Percentiles rank a stretch among this genome's conserved stretches.
Conservation (phyloP, 2,329 filamentous ascomycete species). For the Fusarium tjaetaba region DNA sequence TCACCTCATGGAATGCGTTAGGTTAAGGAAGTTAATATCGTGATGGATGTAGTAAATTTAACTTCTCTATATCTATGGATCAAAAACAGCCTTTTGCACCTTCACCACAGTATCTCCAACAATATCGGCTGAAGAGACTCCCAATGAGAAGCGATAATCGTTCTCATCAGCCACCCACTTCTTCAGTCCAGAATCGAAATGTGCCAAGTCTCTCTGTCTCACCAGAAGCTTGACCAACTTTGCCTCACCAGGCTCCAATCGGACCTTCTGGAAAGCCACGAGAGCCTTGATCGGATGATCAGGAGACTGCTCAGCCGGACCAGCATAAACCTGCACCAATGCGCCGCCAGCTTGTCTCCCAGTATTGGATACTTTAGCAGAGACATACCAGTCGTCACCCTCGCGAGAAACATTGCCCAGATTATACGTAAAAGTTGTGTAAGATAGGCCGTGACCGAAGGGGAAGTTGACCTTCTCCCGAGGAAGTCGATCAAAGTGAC, state of each 20-base stretch:
- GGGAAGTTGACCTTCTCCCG: constrained; percentile 66
- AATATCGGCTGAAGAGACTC: constrained; percentile 40
- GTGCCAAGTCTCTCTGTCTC: constrained; percentile 40
- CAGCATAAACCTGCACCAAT: constrained; percentile 64
- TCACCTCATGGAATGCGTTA: background rate
- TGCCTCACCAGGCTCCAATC: constrained; percentile 34
- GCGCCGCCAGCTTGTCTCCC: constrained; percentile 59
- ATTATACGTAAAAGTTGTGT: constrained; percentile 69
- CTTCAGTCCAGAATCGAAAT: constrained; percentile 37
- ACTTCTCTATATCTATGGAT: background rate
- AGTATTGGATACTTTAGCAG: constrained; percentile 65
- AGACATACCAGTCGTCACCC: constrained; percentile 56
- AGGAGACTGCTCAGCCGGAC: background rate
- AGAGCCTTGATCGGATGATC: constrained; percentile 46
- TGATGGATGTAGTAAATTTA: no score
- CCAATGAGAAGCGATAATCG: constrained; percentile 42
- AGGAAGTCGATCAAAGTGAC: constrained; percentile 69
- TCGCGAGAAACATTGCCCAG: constrained; percentile 53
- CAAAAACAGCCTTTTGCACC: background rate
- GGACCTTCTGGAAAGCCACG: constrained; percentile 46
- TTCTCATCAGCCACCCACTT: constrained; percentile 45
- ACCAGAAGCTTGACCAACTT: constrained; percentile 26
- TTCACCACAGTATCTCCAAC: background rate
- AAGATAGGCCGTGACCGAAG: constrained; percentile 74
- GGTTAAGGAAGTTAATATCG: background rate